Conservation (phyloP, 1,284 basidiomycete species). For the Ceratobasidium theobromae region DNA sequence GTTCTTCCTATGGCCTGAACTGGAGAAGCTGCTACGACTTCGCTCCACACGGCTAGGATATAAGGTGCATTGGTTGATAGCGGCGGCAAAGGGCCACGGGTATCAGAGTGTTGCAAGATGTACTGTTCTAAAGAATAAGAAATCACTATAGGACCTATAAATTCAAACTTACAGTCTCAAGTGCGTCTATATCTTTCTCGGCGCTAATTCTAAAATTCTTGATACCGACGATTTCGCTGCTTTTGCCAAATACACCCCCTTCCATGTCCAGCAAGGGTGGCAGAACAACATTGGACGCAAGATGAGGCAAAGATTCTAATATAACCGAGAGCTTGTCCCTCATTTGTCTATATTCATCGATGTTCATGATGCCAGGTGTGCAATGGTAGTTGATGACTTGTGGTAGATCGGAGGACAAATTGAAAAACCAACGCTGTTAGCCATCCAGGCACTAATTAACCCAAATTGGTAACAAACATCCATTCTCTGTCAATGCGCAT, state of each 20-base stretch:
- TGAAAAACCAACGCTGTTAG: no score
- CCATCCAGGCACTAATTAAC: conserved; percentile 11
- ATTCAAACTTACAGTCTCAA: conserved; percentile 23
- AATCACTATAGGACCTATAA: neutral
- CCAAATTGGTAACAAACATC: no score
- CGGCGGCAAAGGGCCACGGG: conserved; percentile 45
- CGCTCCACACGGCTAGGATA: conserved; percentile 74
- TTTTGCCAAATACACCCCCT: neutral
- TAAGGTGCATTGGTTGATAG: conserved; percentile 75
- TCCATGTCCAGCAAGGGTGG: conserved; percentile 25
- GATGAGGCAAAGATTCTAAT: conserved; percentile 9
- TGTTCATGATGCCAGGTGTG: conserved; percentile 14
- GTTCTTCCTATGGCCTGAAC: conserved; percentile 61
- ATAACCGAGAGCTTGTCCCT: conserved; percentile 19
- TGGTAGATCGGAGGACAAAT: neutral
- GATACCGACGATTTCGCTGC: conserved; percentile 30
- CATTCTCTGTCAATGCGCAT: no score
- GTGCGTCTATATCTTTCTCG: conserved; percentile 33
- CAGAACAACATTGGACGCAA: conserved; percentile 2
- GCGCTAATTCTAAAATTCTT: conserved; percentile 32
- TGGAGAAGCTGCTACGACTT: conserved; percentile 62
- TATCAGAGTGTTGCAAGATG: conserved; percentile 20
- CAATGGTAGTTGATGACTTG: no score
- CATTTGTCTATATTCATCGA: conserved; percentile 31
- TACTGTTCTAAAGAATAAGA: neutral